These are phyloP conservation scores for Hymenoscyphus fructigenus DNA, from an alignment of 2,329 filamentous ascomycete genomes.

Conservation along the genomic window DNA sequence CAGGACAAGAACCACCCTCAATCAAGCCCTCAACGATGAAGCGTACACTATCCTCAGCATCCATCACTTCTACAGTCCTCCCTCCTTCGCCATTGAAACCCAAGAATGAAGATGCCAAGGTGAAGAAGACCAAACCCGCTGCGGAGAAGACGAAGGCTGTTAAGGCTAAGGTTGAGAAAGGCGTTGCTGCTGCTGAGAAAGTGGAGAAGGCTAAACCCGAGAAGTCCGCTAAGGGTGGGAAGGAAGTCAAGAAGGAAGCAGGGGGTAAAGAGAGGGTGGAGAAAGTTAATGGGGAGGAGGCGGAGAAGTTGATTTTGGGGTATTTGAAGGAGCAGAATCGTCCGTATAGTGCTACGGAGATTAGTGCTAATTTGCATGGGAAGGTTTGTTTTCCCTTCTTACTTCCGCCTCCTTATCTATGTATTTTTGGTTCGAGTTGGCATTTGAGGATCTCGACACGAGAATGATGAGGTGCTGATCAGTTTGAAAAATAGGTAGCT, in stretches of 20 bases:
- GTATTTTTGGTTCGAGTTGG: too few relatives aligned
- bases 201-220: slow-evolving; percentile 12
- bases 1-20: background rate
- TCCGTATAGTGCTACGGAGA: slow-evolving; percentile 48
- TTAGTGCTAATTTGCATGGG: slow-evolving; percentile 61
- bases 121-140: slow-evolving; percentile 20
- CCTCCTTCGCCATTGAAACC: slow-evolving; percentile 20
- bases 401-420: background rate
- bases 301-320: slow-evolving; percentile 36
- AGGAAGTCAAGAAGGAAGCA: slow-evolving; percentile 17
- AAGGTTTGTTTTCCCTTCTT: slow-evolving; percentile 40
- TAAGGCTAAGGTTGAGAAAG: slow-evolving; percentile 4
- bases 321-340: slow-evolving; percentile 42
- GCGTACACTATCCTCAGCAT: too few relatives aligned
- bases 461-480: slow-evolving; percentile 14
- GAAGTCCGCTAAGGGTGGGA: slow-evolving; percentile 3
- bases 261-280: slow-evolving; percentile 35
- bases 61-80: too few relatives aligned
- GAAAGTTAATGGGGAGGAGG: slow-evolving; percentile 34
- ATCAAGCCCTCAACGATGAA: too few relatives aligned
- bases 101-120: slow-evolving; percentile 26
- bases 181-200: slow-evolving; percentile 8
- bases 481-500: slow-evolving; percentile 23
- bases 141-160: slow-evolving; percentile 12
- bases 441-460: too few relatives aligned